phyloP scores from a whole-genome alignment of 306 rosid species.

The Malus sieversii region DNA sequence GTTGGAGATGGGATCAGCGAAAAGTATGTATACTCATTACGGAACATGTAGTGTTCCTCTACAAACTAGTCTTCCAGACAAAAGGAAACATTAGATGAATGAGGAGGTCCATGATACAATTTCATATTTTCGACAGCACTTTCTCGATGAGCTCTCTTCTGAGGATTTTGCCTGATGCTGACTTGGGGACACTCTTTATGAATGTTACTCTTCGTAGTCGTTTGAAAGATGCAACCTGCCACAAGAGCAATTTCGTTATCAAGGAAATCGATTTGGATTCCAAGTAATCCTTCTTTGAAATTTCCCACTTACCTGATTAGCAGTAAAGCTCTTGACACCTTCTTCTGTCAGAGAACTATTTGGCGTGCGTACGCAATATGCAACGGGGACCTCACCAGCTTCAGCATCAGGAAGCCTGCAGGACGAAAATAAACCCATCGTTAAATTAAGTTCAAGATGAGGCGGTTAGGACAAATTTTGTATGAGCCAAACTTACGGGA shows the following conservation, averaged over 20 bases:
- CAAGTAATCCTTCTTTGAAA: not conserved
- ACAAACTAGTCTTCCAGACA: not conserved
- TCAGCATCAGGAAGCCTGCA: conserved; percentile 82
- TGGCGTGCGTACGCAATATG: conserved; percentile 66
- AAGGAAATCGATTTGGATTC: not conserved
- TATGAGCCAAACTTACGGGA: conserved; percentile 55
- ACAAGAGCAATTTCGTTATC: not conserved
- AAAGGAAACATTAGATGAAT: not conserved
- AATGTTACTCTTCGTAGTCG: conserved; percentile 71
- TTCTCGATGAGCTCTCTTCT: conserved; percentile 77
- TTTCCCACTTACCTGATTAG: conserved; percentile 45
- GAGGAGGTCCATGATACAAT: not conserved
- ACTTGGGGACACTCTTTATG: conserved; percentile 63
- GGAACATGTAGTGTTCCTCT: not conserved
- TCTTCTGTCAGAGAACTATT: conserved; percentile 71
- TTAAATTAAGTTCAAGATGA: not conserved
- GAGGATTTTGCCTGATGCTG: conserved; percentile 81
- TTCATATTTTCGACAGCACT: conserved; percentile 59
- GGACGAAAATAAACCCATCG: not conserved
- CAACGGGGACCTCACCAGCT: conserved; percentile 89
- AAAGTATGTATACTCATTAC: not conserved
- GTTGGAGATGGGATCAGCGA: too few relatives aligned
- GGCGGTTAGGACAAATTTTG: not conserved
- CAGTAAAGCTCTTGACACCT: conserved; percentile 53
- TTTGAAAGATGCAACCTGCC: conserved; percentile 85